These are phyloP conservation scores for Phlebiopsis gigantea DNA, from an alignment of 768 basidiomycete genomes.

Conservation along the genomic window DNA sequence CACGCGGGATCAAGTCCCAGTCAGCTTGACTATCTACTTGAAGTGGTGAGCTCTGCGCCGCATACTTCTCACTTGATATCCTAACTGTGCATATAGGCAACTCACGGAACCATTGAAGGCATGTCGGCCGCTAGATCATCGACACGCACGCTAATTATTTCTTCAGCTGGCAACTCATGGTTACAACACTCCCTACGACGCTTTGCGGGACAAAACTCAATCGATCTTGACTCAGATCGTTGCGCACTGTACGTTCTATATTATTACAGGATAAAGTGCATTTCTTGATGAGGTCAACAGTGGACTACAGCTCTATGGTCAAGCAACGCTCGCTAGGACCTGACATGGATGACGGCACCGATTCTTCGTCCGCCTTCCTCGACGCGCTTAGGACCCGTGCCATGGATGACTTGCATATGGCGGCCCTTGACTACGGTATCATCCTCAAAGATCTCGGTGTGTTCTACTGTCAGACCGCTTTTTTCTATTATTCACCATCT, in stretches of 20 bases:
- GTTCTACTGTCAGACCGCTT: conserved; percentile 12
- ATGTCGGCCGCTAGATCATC: neutral
- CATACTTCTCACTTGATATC: neutral
- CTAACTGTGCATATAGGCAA: conserved; percentile 31
- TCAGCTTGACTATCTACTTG: conserved; percentile 76
- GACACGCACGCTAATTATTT: neutral
- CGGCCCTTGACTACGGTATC: conserved; percentile 81
- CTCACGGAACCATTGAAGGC: conserved; percentile 47
- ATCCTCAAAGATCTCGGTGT: conserved; percentile 72
- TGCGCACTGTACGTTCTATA: conserved; percentile 65
- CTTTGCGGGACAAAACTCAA: conserved; percentile 72
- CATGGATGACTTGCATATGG: conserved; percentile 82
- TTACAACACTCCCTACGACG: conserved; percentile 79
- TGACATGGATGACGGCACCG: conserved; percentile 65
- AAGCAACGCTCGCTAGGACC: conserved; percentile 79
- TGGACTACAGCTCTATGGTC: conserved; percentile 59
- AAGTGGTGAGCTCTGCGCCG: conserved; percentile 49
- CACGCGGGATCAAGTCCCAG: conserved; percentile 84
- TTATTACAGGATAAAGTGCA: too few species aligned
- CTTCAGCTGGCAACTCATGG: conserved; percentile 71
- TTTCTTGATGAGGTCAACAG: too few species aligned
- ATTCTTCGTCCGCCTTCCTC: conserved; percentile 71
- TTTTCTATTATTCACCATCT: neutral
- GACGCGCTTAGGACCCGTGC: conserved; percentile 78
- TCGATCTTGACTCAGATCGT: conserved; percentile 85